phyloP scores from a whole-genome alignment of 164 flowering plant species.

The Houttuynia cordata region DNA sequence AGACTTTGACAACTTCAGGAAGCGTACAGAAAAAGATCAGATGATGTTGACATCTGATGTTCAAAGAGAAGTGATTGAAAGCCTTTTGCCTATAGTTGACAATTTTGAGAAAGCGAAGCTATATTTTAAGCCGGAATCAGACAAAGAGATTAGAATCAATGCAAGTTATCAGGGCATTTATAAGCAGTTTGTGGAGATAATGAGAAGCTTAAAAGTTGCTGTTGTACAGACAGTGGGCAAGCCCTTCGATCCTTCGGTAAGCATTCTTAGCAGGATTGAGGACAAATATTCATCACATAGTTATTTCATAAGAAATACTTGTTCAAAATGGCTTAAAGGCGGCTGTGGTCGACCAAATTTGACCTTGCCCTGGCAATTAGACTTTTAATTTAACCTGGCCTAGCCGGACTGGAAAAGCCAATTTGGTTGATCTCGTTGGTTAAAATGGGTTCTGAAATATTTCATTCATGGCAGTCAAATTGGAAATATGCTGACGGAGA shows the following conservation, averaged over 20 bases:
- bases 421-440: too few relatives aligned
- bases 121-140: conserved; percentile 64
- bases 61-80: conserved; percentile 64
- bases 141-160: conserved; percentile 72
- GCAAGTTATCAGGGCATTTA: conserved; percentile 91
- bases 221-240: conserved; percentile 76
- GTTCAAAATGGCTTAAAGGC: neutral
- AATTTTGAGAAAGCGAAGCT: conserved; percentile 83
- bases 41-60: conserved; percentile 44
- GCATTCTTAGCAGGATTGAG: conserved; percentile 9
- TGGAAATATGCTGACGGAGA: too few relatives aligned
- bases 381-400: too few relatives aligned
- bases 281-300: too few relatives aligned
- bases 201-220: conserved; percentile 68
- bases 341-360: too few relatives aligned
- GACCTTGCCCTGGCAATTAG: too few relatives aligned
- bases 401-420: too few relatives aligned
- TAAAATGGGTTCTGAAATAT: too few relatives aligned
- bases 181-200: conserved; percentile 86
- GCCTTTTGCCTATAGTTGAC: conserved; percentile 82
- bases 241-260: conserved; percentile 88
- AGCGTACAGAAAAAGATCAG: conserved; percentile 67
- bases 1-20: conserved; percentile 89
- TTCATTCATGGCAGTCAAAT: too few relatives aligned
- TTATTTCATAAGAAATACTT: neutral